These are phyloP conservation scores for Gentiana macrophylla DNA, from an alignment of 257 asterid species.

Conservation along the genomic window DNA sequence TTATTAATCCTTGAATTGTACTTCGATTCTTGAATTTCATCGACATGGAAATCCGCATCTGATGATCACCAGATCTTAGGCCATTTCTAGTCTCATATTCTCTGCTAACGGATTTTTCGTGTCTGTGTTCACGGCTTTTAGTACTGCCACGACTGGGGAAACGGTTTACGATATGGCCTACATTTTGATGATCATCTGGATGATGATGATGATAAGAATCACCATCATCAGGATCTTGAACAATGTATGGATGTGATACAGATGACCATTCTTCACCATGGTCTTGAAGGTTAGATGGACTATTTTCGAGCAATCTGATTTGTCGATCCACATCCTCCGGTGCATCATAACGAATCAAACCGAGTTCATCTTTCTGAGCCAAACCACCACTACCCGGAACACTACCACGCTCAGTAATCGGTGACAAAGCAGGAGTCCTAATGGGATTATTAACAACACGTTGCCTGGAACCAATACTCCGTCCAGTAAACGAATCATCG, in stretches of 20 bases:
- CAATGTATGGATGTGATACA: background rate
- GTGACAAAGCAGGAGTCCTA: conserved; percentile 11
- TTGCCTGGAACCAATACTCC: conserved; percentile 13
- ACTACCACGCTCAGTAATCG: conserved; percentile 22
- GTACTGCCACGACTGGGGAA: background rate
- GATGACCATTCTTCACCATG: conserved; percentile 12
- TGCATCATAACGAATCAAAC: conserved; percentile 21
- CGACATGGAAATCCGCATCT: conserved; percentile 6
- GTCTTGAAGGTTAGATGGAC: conserved; percentile 30
- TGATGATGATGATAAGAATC: background rate
- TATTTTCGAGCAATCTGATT: conserved; percentile 23
- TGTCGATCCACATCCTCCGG: conserved; percentile 29
- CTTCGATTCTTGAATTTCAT: conserved; percentile 13
- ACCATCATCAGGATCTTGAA: conserved; percentile 1
- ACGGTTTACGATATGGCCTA: conserved; percentile 2
- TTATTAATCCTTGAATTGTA: conserved; percentile 10
- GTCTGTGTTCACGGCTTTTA: conserved; percentile 11
- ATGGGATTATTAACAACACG: conserved; percentile 4
- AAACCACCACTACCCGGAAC: conserved; percentile 16
- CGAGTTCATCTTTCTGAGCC: conserved; percentile 24
- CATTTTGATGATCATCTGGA: conserved; percentile 1
- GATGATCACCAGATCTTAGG: conserved; percentile 12
- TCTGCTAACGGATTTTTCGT: background rate
- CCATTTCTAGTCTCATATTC: conserved; percentile 5
- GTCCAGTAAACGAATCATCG: conserved; percentile 18